Evolutionary conservation across 2,329 filamentous ascomycete species (phyloP), one percentile per base, ranked within the genome.

Genomic region (Geoglossum cookeanum): DNA sequence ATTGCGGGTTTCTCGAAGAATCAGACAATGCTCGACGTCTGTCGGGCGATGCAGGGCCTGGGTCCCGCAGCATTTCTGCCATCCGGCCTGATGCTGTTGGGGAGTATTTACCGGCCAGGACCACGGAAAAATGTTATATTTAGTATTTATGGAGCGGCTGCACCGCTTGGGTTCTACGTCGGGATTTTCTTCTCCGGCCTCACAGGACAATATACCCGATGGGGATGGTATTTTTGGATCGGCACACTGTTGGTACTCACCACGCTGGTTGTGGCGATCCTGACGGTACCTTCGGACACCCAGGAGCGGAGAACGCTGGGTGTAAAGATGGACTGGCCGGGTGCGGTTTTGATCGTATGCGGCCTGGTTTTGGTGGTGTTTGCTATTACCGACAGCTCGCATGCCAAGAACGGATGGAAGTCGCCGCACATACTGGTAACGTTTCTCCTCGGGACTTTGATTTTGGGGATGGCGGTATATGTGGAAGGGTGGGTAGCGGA

Each of bases 1-100:
- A 70, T 87, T 57, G 78, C 77, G 15, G 86, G 85, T 9, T 87
- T 90, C 69, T 82, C 80, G 59, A 71, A 72, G 57, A 83, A 78
- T 68, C 76, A 81, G 59, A 67, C 79, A 55, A 85, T 88, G 81
- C 73, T 90, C 60, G 83, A 87, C 62, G 72, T 84, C 57, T 85
- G 81, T 65, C 81, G 86, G 56, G 85, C 85, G 8, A 70, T 89
- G 49, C 84, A 88, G 67, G 86, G 86, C 0, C 69, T 91, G 7
- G 86, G 84, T 0, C 76, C 83, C 1, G 83, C 85, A 0, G 84
- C 85, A 0, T 87, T 85, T 60, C 67, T 88, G 13, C 83, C 84
- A 0, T 79, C 81, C 0, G 78, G 82, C 0, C 76, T 88, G 58
- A 82, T 82, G 70, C 71, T 86, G 9, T 69, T 85, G 0, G 81